Base-by-base conservation (phyloP, 768 basidiomycete genomes). In the Pholiota molesta region DNA sequence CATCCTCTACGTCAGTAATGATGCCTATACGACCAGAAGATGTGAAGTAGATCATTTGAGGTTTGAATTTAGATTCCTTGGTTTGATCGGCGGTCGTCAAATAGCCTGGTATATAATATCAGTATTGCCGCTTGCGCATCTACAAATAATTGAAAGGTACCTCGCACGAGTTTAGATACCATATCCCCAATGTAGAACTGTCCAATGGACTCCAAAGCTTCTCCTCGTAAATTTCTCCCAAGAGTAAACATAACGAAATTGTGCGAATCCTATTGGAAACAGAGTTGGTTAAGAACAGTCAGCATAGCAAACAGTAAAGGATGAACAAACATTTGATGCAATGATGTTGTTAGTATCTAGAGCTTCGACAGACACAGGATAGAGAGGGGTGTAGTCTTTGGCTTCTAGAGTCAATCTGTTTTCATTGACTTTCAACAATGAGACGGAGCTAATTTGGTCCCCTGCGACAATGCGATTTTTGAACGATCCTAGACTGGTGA, bases 391-490 rank as follows among this genome's bases (percentile, higher is more conserved):
- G 72, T 88, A 92, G 71, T 97, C 92, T 65, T 85, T 85, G 9
- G 90, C 91, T 14, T 90, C 73, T 33, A 82, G 80, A 35, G 79
- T 71, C 4, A 90, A 70, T 62, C 77, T 79, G 2, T 67, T 75
- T 13, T 75, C 77, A 2, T 67, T 62, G 55, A 90, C 72, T 59
- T 82, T 81, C 33, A 96, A 76, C 28, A 94, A 65, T 2, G 93
- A 89, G 17, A 96, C 81, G 0, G 94, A 94, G 70, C 85, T 86
- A 28, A 96, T 83, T 8, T 88, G 86, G 69, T 97, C 95, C 37
- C 91, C 92, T n/a, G 87, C 82, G 17, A 91, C 74, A 26, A 97
- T 71, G 51, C 74, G 76, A 62, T 86, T 74, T 2, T 78, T 81
- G 52, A 81, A 81, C 3, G 84, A 76, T 0, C 83, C 85, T 21